Evolutionary conservation across 768 basidiomycete species (phyloP), one percentile per base, ranked within the genome.

Genomic region (Mycena maculata): DNA sequence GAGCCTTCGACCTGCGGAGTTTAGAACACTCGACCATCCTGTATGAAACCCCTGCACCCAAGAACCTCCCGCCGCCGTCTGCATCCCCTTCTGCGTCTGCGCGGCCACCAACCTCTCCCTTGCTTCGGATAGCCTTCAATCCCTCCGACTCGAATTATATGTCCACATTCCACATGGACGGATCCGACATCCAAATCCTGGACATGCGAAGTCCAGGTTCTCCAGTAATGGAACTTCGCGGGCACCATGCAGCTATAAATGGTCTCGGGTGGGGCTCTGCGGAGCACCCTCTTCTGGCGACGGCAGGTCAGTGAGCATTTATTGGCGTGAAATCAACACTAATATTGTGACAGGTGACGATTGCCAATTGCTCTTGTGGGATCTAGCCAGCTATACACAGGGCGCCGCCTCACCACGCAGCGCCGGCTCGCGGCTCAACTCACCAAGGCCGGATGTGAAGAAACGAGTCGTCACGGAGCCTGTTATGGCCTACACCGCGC

Each of bases 11-110:
- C 79, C 84, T 99, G 61, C 91, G 98, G 53, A 94, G 93, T 71
- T 86, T 99, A 48, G 98, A 99, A 77, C 98, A 99, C 79, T 98
- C 95, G 15, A 99, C 98, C 13, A 99, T 99, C 73, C 85, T 99
- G 42, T 99, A 99, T 78, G 98, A 99, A 82, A 93, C 92, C 0
- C 92, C 92, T 3, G 87, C 91, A 5, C 92, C 93, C 0, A 93
- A 93, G 77, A 88, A 88, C 71, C 81, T 87, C 3, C 85, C 88
- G 4, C 84, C 88, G 28, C 86, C 88, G 0, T 75, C 89, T 12
- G 76, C 85, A 11, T 88, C 91, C 11, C 81, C 87, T 15, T 87
- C 90, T 11, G 71, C 87, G 6, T 83, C 86, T 22, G 87, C 89
- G 12, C 88, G 92, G 8, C 92, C 90, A 23, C 90, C 88, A 9